Evolutionary conservation across 2,329 filamentous ascomycete genomes (phyloP).

Genomic region (Aspergillus costaricaensis): DNA sequence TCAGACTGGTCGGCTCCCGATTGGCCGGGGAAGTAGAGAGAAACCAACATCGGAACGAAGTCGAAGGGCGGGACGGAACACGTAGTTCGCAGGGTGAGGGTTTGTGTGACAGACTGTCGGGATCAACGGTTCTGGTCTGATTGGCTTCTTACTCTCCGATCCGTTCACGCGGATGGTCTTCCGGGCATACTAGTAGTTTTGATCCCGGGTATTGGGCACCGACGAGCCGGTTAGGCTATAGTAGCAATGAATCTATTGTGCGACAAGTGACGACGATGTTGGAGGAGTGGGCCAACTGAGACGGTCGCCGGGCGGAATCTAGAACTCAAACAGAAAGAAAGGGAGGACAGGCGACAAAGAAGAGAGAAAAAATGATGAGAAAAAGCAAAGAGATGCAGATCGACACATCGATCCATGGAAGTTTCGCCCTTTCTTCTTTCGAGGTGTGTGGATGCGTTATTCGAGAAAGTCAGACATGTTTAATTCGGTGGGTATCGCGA

Average conservation of each 20-base stretch:
- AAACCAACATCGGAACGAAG: neutral
- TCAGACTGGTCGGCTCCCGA: neutral
- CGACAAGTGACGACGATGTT: slow-evolving; percentile 2
- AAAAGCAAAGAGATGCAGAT: neutral
- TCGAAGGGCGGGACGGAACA: slow-evolving; percentile 8
- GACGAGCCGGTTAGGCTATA: slow-evolving; percentile 10
- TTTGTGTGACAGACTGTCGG: slow-evolving; percentile 10
- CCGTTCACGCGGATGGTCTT: slow-evolving; percentile 10
- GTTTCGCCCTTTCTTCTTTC: neutral
- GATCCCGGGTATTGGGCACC: slow-evolving; percentile 11
- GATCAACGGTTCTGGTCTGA: slow-evolving; percentile 12
- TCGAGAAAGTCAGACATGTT: neutral
- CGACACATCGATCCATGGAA: slow-evolving; percentile 1
- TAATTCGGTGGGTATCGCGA: neutral
- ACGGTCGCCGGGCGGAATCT: neutral
- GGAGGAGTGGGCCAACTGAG: neutral
- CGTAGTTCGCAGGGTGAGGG: slow-evolving; percentile 9
- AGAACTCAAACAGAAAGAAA: neutral
- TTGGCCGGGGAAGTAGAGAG: slow-evolving; percentile 2
- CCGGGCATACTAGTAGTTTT: slow-evolving; percentile 4
- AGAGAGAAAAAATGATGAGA: neutral
- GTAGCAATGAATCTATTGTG: neutral
- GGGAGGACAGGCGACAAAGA: neutral
- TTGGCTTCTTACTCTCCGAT: slow-evolving; percentile 11
- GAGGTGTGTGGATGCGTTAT: neutral